Evolutionary conservation across 768 basidiomycete species (phyloP).

Genomic region (Rickenella mellea): DNA sequence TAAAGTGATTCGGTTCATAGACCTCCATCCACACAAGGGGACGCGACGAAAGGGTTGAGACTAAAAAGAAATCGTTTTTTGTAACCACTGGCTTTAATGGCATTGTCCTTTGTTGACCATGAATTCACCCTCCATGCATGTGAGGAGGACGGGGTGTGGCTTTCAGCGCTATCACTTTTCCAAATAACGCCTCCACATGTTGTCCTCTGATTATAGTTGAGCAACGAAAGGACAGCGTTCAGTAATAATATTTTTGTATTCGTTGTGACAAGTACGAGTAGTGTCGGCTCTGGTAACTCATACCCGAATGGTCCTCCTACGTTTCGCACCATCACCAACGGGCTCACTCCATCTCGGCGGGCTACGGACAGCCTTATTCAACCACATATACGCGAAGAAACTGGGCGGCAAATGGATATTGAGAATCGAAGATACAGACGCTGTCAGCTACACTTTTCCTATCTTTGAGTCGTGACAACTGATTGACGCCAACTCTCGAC

Average conservation of each 20-base stretch:
- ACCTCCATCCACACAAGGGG: too few relatives aligned
- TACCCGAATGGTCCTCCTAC: constrained; percentile 63
- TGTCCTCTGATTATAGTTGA: not conserved
- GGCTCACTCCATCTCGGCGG: constrained; percentile 93
- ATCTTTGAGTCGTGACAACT: not conserved
- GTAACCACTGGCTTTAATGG: too few relatives aligned
- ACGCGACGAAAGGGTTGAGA: too few relatives aligned
- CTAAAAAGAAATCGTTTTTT: too few relatives aligned
- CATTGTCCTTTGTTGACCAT: too few relatives aligned
- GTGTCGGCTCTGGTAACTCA: too few relatives aligned
- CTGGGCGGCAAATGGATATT: constrained; percentile 83
- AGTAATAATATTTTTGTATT: not conserved
- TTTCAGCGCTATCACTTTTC: too few relatives aligned
- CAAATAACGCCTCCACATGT: too few relatives aligned
- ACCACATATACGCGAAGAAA: constrained; percentile 77
- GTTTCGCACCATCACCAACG: constrained; percentile 97
- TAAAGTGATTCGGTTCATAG: too few relatives aligned
- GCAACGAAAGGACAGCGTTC: not conserved
- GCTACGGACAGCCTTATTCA: constrained; percentile 88
- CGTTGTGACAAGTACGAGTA: too few relatives aligned
- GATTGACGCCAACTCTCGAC: not conserved
- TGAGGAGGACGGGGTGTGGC: too few relatives aligned
- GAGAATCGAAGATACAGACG: constrained; percentile 92
- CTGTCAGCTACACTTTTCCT: constrained; percentile 39
- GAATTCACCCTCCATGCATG: too few relatives aligned